Evolutionary conservation across 306 rosid genomes (phyloP).

Genomic region (Rubus parviflorus): DNA sequence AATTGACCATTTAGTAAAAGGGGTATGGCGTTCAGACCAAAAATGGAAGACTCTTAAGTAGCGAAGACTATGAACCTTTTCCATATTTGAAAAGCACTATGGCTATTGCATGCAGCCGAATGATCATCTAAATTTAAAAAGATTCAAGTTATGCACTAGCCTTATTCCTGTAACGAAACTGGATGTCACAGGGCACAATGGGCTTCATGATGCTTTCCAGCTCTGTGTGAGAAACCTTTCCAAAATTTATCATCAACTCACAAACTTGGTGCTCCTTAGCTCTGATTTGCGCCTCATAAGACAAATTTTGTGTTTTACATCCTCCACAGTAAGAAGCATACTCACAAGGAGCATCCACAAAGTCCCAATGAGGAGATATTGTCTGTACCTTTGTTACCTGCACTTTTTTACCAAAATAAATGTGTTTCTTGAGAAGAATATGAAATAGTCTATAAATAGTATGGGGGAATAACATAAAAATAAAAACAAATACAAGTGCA

Average conservation of each 20-base stretch:
- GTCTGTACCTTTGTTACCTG: slow-evolving; percentile 83
- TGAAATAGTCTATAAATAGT: neutral
- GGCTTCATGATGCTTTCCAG: slow-evolving; percentile 67
- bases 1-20: neutral
- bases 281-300: slow-evolving; percentile 77
- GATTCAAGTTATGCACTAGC: slow-evolving; percentile 32
- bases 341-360: slow-evolving; percentile 88
- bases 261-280: slow-evolving; percentile 86
- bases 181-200: slow-evolving; percentile 80
- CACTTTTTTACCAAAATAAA: slow-evolving; percentile 5
- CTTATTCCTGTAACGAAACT: slow-evolving; percentile 95
- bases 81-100: neutral
- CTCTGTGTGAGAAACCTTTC: slow-evolving; percentile 52
- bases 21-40: neutral
- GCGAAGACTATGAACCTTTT: neutral
- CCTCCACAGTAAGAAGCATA: slow-evolving; percentile 91
- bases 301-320: slow-evolving; percentile 81
- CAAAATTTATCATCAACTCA: slow-evolving; percentile 73
- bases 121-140: slow-evolving; percentile 11
- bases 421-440: neutral
- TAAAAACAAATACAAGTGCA: neutral
- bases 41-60: neutral
- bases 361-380: slow-evolving; percentile 68
- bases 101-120: neutral
- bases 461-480: neutral